Base-by-base conservation (phyloP, 2,329 filamentous ascomycete genomes). In the Penicillium thymicola region DNA sequence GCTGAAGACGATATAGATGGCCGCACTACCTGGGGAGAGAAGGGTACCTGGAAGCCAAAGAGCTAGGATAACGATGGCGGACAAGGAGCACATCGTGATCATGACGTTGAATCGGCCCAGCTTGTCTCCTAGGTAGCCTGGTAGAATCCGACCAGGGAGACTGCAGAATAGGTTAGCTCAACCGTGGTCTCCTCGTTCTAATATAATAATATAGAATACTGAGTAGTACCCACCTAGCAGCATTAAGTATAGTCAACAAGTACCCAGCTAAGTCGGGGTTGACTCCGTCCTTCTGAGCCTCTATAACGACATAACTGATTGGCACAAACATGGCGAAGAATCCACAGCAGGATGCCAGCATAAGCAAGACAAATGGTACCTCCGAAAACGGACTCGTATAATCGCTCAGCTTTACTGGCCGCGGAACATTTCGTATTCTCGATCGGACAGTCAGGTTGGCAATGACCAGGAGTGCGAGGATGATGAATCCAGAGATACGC, bases 321-420 rank as follows among this genome's bases (percentile, higher is more conserved):
- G 83, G 82, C 16, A 84, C 65, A 68, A 89, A 83, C 60, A 88
- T 85, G 73, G 81, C 82, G 38, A 78, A 74, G 74, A 82, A 81
- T 75, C 85, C 80, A 67, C 85, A 68, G 71, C 85, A 86, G 51
- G 76, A 73, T 25, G 70, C 80, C 3, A 70, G 18, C 30, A 79
- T 65, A 18, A 78, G 76, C 46, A 82, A 69, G 16, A 72, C 48
- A 68, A 80, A 79, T 21, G 71, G 72, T 1, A 75, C 65, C 59
- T 85, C 82, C 30, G 63, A 69, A 53, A 86, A 75, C 5, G 78
- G 76, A 72, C 72, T 37, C 27, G 32, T 53, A 25, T 53, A 53
- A 18, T 49, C 45, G 37, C n/a, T 54, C 16, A 54, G 13, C 30
- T 44, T 44, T 18, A 57, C 18, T n/a, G 50, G 43, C 14, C 51